These are phyloP conservation scores for Bertia moriformis DNA, from an alignment of 2,329 filamentous ascomycete species.

Conservation along the genomic window DNA sequence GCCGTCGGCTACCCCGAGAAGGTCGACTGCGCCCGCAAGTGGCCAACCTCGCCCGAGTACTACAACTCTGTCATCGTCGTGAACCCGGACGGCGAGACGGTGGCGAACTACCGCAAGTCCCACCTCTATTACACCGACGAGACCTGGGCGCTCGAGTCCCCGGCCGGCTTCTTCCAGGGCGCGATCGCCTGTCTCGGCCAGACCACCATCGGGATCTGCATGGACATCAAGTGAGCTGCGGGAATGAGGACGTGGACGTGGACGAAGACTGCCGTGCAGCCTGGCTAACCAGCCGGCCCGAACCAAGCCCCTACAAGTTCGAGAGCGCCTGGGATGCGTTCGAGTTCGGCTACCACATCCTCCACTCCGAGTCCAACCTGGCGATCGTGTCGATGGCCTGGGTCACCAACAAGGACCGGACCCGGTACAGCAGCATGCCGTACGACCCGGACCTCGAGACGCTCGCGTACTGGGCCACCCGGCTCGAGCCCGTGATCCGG, in stretches of 20 bases:
- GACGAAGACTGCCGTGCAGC: constrained; percentile 9
- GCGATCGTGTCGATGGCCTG: constrained; percentile 68
- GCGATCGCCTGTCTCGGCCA: constrained; percentile 30
- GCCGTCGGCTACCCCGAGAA: constrained; percentile 64
- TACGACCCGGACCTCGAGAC: constrained; percentile 58
- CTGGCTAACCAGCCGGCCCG: neutral
- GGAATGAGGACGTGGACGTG: constrained; percentile 5
- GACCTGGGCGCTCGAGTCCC: constrained; percentile 42
- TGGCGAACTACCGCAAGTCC: constrained; percentile 45
- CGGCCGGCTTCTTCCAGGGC: constrained; percentile 30
- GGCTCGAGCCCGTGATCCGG: constrained; percentile 51
- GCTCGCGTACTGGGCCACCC: constrained; percentile 59
- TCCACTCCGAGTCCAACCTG: constrained; percentile 26
- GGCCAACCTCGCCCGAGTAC: constrained; percentile 35
- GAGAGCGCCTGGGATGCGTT: constrained; percentile 31
- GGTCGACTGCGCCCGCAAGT: constrained; percentile 31
- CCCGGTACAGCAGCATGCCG: constrained; percentile 27
- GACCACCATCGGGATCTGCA: constrained; percentile 47
- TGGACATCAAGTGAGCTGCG: constrained; percentile 42
- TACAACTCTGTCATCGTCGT: constrained; percentile 41
- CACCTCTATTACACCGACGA: constrained; percentile 46
- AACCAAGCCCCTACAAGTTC: constrained; percentile 29
- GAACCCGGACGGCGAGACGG: constrained; percentile 40
- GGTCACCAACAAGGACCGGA: constrained; percentile 44
- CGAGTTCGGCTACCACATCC: constrained; percentile 36